Conservation (phyloP, 768 basidiomycete species). For the Artomyces pyxidatus region DNA sequence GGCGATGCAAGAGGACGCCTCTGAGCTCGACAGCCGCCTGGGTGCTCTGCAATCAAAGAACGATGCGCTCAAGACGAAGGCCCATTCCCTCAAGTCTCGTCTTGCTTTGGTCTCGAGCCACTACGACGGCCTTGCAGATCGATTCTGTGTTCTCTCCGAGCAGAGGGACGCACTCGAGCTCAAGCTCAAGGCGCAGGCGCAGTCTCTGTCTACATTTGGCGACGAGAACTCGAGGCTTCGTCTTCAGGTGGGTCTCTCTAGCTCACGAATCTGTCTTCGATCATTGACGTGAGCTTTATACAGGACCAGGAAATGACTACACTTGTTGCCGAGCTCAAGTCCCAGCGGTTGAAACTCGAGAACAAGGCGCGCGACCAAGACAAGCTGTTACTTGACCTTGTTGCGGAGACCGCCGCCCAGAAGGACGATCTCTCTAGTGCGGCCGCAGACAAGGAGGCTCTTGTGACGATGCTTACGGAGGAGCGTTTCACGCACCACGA, state of each 20-base stretch:
- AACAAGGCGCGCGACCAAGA: neutral
- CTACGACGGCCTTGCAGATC: neutral
- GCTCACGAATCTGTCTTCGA: neutral
- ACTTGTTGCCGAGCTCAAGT: too few species aligned
- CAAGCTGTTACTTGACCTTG: neutral
- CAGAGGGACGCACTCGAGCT: neutral
- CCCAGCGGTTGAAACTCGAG: neutral
- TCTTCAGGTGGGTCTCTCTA: neutral
- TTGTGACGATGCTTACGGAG: neutral
- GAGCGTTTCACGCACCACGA: neutral
- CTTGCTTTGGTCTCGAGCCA: neutral
- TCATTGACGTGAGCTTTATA: neutral
- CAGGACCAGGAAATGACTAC: neutral
- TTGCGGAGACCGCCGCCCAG: neutral
- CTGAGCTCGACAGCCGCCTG: neutral
- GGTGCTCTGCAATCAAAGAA: neutral
- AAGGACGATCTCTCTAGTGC: neutral
- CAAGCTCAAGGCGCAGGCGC: neutral
- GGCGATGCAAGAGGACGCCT: too few species aligned
- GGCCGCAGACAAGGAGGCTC: neutral
- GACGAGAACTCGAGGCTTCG: neutral
- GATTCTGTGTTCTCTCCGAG: neutral
- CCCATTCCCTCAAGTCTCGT: neutral
- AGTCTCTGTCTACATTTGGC: too few species aligned
- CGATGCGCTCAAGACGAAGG: neutral